Conservation (phyloP, 1,284 basidiomycete genomes). For the Trametes versicolor region DNA sequence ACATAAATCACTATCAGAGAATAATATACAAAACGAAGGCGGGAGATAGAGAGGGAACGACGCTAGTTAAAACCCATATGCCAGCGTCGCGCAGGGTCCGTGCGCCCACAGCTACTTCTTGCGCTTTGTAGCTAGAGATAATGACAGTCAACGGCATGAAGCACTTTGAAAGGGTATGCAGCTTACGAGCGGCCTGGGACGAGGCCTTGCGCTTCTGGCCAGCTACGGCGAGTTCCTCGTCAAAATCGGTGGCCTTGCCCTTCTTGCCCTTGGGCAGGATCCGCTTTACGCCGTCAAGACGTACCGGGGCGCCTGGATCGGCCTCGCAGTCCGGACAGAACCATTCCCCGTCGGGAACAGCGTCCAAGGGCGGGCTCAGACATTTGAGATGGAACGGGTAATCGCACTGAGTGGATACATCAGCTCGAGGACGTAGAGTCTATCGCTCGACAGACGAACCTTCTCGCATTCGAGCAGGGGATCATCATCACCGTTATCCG, state of each 20-base stretch:
- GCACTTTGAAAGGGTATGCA: background rate
- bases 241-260: constrained; percentile 27
- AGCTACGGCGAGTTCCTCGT: constrained; percentile 37
- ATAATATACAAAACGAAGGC: constrained; percentile 3
- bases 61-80: background rate
- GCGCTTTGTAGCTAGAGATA: constrained; percentile 41
- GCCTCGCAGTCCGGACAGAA: constrained; percentile 81
- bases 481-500: constrained; percentile 74
- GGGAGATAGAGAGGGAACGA: background rate
- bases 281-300: constrained; percentile 39
- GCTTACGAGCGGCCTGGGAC: constrained; percentile 31
- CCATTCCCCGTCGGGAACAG: constrained; percentile 91
- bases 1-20: background rate
- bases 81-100: background rate
- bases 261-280: constrained; percentile 32
- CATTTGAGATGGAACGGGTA: constrained; percentile 88
- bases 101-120: constrained; percentile 38
- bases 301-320: constrained; percentile 47
- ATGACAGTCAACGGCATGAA: background rate
- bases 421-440: background rate
- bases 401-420: constrained; percentile 72
- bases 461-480: constrained; percentile 87
- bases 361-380: constrained; percentile 79
- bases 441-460: constrained; percentile 52
- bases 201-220: constrained; percentile 48